Conservation (phyloP, 164 flowering plant species). For the Hamamelis virginiana region DNA sequence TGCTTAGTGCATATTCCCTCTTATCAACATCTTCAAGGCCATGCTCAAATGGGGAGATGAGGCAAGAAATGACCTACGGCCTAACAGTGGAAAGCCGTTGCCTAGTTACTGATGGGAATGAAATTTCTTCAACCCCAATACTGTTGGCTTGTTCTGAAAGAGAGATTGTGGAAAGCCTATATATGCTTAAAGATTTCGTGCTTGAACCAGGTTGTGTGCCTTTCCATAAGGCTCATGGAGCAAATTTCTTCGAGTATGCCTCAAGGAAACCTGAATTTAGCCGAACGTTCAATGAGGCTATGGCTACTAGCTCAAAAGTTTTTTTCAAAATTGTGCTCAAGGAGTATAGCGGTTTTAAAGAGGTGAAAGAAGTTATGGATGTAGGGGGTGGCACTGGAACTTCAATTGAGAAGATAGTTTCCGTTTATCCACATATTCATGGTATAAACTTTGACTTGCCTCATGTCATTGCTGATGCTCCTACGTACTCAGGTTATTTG, state of each 20-base stretch:
- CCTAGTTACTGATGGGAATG: too few species aligned
- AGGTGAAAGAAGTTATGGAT: constrained; percentile 2
- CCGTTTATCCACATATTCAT: constrained; percentile 5
- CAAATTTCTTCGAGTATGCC: background rate
- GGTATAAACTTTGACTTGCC: constrained; percentile 8
- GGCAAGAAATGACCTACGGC: too few species aligned
- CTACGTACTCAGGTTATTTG: background rate
- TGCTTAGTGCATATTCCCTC: background rate
- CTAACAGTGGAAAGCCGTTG: too few species aligned
- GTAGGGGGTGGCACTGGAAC: background rate
- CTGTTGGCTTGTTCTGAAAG: background rate
- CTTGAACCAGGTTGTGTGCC: background rate
- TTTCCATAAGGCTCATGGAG: background rate
- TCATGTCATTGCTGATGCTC: constrained; percentile 9
- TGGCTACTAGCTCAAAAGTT: background rate
- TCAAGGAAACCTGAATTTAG: background rate
- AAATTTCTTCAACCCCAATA: too few species aligned
- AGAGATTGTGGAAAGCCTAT: background rate
- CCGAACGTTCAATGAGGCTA: background rate
- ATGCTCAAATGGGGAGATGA: background rate
- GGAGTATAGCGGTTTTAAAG: background rate
- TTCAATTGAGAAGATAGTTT: background rate
- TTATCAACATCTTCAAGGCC: background rate
- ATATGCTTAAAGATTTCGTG: background rate
- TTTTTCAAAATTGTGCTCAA: background rate